Base-by-base conservation (phyloP, 768 basidiomycete species). In the Lactarius vividus region DNA sequence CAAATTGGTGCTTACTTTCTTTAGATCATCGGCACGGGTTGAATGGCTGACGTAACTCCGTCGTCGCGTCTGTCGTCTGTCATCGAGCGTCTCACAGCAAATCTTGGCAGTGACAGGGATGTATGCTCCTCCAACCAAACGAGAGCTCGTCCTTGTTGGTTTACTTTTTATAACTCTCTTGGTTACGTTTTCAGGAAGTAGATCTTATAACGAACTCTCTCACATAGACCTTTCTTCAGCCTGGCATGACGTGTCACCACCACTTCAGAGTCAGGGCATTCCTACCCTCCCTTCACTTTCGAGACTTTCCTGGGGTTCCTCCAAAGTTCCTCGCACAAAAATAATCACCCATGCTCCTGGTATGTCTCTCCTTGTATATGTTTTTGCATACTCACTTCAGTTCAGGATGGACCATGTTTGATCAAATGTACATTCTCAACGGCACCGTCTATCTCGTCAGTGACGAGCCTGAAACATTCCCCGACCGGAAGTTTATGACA, bases 381-480 rank as follows among this genome's bases (percentile, higher is more conserved):
- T 29, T 20, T 13, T 9, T 15, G 11, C 4, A n/a, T 8, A 16
- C 42, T 63, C 23, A 68, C 23, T 16, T 10, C 9, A n/a, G n/a
- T 5, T 39, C 31, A 72, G 94, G 94, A 37, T 97, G 93, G 94
- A 92, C 94, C 1, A 86, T 95, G 59, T 88, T 94, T 66, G 92
- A 95, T 77, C 85, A 83, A 63, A 81, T 96, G 11, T 96, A 92
- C 73, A 76, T 94, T 63, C 78, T 86, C 71, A 92, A 94, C 69
- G 92, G 92, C 54, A 88, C 90, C 8, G 83, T 91, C 42, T 94
- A 87, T 73, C 80, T 96, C 69, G 92, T 98, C 49, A 84, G 88
- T 3, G 86, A 94, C 74, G 77, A 86, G 23, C 90, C 89, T 8
- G 79, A 81, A 10, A 77, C 75, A 3, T 74, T 94, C 54, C 95